These are phyloP conservation scores for Rossbeevera mucosa DNA, from an alignment of 768 basidiomycete species.

Conservation along the genomic window DNA sequence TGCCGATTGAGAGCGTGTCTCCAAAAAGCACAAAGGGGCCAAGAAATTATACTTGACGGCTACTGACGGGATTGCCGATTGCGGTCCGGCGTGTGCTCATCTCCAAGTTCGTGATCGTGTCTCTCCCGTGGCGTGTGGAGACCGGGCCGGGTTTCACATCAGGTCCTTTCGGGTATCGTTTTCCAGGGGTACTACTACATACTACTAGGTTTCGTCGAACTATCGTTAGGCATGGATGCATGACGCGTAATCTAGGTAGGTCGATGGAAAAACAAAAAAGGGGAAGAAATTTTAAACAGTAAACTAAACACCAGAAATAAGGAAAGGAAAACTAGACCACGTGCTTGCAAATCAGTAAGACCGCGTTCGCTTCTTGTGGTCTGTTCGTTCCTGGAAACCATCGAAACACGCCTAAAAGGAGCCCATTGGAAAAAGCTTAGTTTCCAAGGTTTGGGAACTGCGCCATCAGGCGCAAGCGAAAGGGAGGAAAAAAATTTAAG, in stretches of 20 bases:
- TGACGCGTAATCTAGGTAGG: background rate
- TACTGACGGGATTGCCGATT: background rate
- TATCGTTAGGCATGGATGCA: background rate
- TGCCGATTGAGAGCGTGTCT: too few relatives aligned
- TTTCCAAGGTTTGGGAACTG: background rate
- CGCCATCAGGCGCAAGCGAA: background rate
- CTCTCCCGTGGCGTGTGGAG: too few relatives aligned
- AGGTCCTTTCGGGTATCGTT: background rate
- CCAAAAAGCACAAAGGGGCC: too few relatives aligned
- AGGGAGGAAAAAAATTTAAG: slow-evolving; percentile 2
- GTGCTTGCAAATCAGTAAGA: background rate
- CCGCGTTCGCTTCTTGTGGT: slow-evolving; percentile 1
- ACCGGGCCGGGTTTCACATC: background rate
- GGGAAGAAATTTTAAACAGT: background rate
- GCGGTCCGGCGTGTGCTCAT: background rate
- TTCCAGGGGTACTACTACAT: background rate
- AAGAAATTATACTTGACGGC: background rate
- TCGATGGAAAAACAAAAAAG: background rate
- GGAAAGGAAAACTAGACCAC: background rate
- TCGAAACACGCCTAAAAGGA: slow-evolving; percentile 11
- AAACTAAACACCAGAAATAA: background rate
- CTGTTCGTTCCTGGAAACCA: slow-evolving; percentile 18
- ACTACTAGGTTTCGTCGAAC: background rate
- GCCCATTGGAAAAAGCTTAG: background rate
- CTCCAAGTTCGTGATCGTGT: background rate